Base-by-base conservation (phyloP, 371 early-diverging fungal genomes). In the Spraguea lophii region DNA sequence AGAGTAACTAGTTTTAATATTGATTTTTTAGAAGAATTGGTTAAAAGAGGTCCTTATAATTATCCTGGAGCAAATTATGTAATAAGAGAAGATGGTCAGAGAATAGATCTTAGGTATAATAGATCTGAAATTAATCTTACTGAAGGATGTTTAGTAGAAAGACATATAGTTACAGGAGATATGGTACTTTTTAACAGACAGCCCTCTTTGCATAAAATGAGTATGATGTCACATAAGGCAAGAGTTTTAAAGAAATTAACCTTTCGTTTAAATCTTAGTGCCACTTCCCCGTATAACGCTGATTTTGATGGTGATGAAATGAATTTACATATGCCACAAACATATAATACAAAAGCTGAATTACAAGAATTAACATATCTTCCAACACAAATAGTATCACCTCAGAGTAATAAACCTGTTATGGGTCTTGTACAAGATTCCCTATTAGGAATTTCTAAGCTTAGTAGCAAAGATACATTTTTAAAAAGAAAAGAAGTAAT, bases 221-320 rank as follows among this genome's bases (percentile, higher is more conserved):
- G 84, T 54, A 98, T 98, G 95, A 98, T 98, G 99, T 93, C 90
- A 3, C 99, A 98, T 72, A 73, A 78, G 41, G 88, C 88, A 30
- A 78, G 81, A 55, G 88, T 98, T 23, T 91, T 98, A 93, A 87
- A 90, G 0, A 87, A 83, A 67, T 88, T 88, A 20, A 98, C 94
- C 2, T 95, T 98, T 78, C 80, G 99, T 51, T 76, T 98, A 48
- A 95, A 95, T 63, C 73, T 95, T 35, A 88, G 90, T 35, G 94
- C 88, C 35, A 93, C 94, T 0, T 76, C 89, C n/a, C 95, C 99
- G 13, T 98, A 98, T 69, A 95, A 95, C 64, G 99, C 95, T 52
- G 99, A 98, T 77, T 98, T 98, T 73, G 99, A 98, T 69, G 99
- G 99, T 49, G 99, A 98, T 70, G 99, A 98, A 72, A 98, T 98